These are phyloP conservation scores for Papilionanthe hybrid DNA, from an alignment of 116 monocot genomes.

Conservation along the genomic window DNA sequence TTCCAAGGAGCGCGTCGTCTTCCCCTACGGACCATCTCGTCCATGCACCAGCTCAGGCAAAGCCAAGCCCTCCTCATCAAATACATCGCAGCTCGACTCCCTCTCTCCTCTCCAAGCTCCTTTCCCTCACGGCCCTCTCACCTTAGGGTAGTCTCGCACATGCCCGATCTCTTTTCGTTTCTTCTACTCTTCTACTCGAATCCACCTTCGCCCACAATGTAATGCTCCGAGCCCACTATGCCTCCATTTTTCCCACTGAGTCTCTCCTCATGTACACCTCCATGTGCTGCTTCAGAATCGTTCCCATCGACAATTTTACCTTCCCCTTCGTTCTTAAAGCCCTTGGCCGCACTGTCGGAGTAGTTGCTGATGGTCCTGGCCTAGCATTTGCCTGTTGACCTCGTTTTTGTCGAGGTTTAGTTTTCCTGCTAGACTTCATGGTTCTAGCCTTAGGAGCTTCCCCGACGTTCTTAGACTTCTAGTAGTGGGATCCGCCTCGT, in stretches of 20 bases:
- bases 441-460: no score
- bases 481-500: no score
- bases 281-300: constrained; percentile 28
- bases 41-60: constrained; percentile 23
- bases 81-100: constrained; percentile 10
- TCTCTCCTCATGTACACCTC: constrained; percentile 37
- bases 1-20: constrained; percentile 7
- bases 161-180: constrained; percentile 29
- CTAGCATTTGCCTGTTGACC: constrained; percentile 2
- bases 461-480: no score
- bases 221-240: constrained; percentile 31
- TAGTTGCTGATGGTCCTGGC: constrained; percentile 5
- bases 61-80: constrained; percentile 26
- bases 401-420: no score
- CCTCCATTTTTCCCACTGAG: constrained; percentile 21
- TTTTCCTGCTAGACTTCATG: no score
- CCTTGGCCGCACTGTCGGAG: constrained; percentile 20
- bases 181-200: not conserved
- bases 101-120: constrained; percentile 19
- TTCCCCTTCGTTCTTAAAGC: constrained; percentile 49
- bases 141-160: constrained; percentile 30
- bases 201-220: constrained; percentile 12
- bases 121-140: constrained; percentile 31
- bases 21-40: constrained; percentile 14
- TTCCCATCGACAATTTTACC: constrained; percentile 25